Conservation (phyloP, 805 yeast species). For the Kazachstania viticola region DNA sequence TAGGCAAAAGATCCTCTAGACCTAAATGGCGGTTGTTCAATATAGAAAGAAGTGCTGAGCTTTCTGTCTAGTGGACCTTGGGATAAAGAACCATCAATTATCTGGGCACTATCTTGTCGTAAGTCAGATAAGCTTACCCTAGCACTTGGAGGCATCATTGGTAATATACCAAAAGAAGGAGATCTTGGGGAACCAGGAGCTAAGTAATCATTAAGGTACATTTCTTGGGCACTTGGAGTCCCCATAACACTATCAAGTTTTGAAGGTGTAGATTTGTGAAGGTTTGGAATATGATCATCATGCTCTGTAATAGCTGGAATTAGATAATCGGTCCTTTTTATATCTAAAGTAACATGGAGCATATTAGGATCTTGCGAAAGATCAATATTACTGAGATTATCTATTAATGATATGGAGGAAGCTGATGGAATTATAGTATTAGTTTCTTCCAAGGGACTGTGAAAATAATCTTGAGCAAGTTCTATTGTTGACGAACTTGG, state of each 20-base stretch:
- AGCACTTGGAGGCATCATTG: neutral
- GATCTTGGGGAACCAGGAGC: slow-evolving; percentile 1
- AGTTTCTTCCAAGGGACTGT: neutral
- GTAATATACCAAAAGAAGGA: slow-evolving; percentile 1
- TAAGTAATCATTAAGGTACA: slow-evolving; percentile 12
- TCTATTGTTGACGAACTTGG: neutral
- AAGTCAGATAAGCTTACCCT: neutral
- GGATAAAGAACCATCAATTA: neutral
- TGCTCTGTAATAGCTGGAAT: slow-evolving; percentile 9
- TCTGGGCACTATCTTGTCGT: neutral
- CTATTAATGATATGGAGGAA: slow-evolving; percentile 7
- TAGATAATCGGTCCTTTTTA: slow-evolving; percentile 8
- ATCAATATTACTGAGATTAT: slow-evolving; percentile 6
- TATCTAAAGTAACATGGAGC: slow-evolving; percentile 6
- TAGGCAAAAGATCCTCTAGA: slow-evolving; percentile 7
- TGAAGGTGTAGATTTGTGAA: slow-evolving; percentile 10
- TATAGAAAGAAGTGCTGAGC: slow-evolving; percentile 4
- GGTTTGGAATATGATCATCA: slow-evolving; percentile 9
- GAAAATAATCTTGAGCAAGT: neutral
- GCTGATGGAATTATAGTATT: slow-evolving; percentile 9
- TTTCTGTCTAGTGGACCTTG: neutral
- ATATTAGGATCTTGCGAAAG: slow-evolving; percentile 7
- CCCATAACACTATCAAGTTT: slow-evolving; percentile 7
- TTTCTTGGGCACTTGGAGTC: slow-evolving; percentile 16
- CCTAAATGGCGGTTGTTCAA: slow-evolving; percentile 10